phyloP scores from a whole-genome alignment of 2,329 filamentous ascomycete species.

The Colletotrichum cereale region DNA sequence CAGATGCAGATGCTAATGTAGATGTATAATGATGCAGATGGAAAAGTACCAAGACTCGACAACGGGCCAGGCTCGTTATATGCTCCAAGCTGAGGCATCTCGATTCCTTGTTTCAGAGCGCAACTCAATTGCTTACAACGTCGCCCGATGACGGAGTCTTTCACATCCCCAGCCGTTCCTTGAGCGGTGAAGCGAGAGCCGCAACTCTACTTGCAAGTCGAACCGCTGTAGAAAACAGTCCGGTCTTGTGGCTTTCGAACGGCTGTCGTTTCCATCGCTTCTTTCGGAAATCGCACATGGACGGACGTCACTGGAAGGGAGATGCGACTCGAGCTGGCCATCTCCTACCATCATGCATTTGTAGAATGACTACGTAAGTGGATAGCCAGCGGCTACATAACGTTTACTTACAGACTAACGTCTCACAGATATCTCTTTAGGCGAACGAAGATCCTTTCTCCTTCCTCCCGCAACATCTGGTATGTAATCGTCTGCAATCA shows the following conservation, averaged over 20 bases:
- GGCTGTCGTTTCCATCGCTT: not conserved
- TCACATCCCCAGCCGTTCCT: not conserved
- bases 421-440: not conserved
- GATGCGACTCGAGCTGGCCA: not conserved
- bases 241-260: not conserved
- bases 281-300: not conserved
- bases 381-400: not conserved
- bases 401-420: not conserved
- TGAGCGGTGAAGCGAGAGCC: not conserved
- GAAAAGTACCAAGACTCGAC: constrained; percentile 1
- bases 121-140: constrained; percentile 15
- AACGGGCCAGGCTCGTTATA: constrained; percentile 14
- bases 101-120: constrained; percentile 19
- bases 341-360: not conserved
- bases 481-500: not conserved
- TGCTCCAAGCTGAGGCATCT: constrained; percentile 12
- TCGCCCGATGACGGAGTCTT: constrained; percentile 5
- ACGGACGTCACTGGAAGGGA: not conserved
- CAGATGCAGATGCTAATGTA: constrained; percentile 13
- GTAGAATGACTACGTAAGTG: not conserved
- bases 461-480: not conserved
- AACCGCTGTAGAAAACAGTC: not conserved
- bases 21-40: constrained; percentile 2
- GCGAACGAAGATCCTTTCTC: not conserved
- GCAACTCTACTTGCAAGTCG: not conserved